A percentile compares a stretch with the other conserved stretches of the same genome.
Evolutionary conservation across 305 asterid species (phyloP).

Genomic region (Rubia peregrina): DNA sequence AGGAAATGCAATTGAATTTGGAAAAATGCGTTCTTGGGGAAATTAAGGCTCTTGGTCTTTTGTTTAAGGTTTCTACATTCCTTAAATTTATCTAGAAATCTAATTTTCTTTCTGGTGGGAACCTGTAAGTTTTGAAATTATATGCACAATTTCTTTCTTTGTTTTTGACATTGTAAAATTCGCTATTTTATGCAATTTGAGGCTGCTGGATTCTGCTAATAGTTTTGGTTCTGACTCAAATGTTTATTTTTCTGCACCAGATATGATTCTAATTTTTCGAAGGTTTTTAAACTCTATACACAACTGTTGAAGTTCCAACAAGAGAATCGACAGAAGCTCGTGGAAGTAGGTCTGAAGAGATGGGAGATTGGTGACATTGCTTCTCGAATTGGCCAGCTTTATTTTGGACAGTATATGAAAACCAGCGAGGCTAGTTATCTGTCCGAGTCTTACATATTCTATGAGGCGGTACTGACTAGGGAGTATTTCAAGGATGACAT

Average conservation of each 20-base stretch:
- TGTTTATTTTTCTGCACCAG: slow-evolving; percentile 31
- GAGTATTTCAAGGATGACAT: slow-evolving; percentile 92
- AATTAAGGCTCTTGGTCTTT: background rate
- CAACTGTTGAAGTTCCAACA: slow-evolving; percentile 93
- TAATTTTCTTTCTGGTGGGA: background rate
- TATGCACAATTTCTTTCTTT: background rate
- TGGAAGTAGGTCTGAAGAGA: slow-evolving; percentile 87
- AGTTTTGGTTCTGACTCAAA: background rate
- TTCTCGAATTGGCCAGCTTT: slow-evolving; percentile 92
- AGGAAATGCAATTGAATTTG: background rate
- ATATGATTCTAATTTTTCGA: slow-evolving; percentile 82
- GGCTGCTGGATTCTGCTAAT: background rate
- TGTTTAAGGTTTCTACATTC: background rate
- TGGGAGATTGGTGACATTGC: slow-evolving; percentile 99
- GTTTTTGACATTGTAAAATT: background rate
- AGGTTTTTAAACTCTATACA: slow-evolving; percentile 88
- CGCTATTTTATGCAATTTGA: background rate
- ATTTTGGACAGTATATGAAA: slow-evolving; percentile 98
- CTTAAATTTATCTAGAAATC: background rate
- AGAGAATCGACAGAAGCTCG: slow-evolving; percentile 88
- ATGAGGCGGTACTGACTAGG: slow-evolving; percentile 82
- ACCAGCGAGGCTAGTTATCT: slow-evolving; percentile 85
- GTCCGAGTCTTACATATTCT: slow-evolving; percentile 80
- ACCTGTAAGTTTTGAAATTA: background rate
- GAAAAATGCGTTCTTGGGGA: slow-evolving; percentile 1